Base-by-base conservation (phyloP, 108 stramenopile genomes). In the Chaetoceros muelleri region DNA sequence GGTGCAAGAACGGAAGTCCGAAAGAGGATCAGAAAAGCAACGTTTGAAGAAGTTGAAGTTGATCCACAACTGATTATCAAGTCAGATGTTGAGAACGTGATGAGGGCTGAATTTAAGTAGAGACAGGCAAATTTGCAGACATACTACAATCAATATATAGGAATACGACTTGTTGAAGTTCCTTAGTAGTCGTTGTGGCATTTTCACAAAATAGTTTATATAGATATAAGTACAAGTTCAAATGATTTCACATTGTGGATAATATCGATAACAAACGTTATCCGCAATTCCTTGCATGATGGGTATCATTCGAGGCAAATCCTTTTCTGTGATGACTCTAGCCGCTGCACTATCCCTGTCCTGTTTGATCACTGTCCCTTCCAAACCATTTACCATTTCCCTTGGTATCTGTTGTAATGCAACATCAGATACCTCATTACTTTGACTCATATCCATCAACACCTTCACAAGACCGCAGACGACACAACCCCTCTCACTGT, bases 61-160 rank as follows among this genome's bases (percentile, higher is more conserved):
- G 90, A 93, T 65, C 90, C 90, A 46, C 90, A 93, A 44, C 60
- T 87, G 24, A 84, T 93, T 58, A 64, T 93, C 20, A 54, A 68
- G 28, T 60, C 61, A 24, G 90, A 93, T 66, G 65, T 93, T 28
- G 83, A 85, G 55, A 87, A 80, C 30, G 82, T 87, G n/a, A 76
- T 84, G 68, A 58, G 57, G 52, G 44, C 65, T 22, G 90, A 88
- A 53, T 82, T 93, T 78, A 88, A 88, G 64, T 93, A 79, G 66
- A 44, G 22, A 44, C n/a, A n/a, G n/a, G n/a, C n/a, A n/a, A n/a
- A n/a, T n/a, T n/a, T n/a, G n/a, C n/a, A n/a, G n/a, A n/a, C n/a
- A n/a, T n/a, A n/a, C n/a, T n/a, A n/a, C n/a, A n/a, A n/a, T n/a
- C n/a, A n/a, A n/a, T n/a, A n/a, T n/a, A n/a, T n/a, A n/a, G n/a